Evolutionary conservation across 805 yeast genomes (phyloP), one percentile per base, ranked within the genome.

Genomic region (Pichia nakasei): DNA sequence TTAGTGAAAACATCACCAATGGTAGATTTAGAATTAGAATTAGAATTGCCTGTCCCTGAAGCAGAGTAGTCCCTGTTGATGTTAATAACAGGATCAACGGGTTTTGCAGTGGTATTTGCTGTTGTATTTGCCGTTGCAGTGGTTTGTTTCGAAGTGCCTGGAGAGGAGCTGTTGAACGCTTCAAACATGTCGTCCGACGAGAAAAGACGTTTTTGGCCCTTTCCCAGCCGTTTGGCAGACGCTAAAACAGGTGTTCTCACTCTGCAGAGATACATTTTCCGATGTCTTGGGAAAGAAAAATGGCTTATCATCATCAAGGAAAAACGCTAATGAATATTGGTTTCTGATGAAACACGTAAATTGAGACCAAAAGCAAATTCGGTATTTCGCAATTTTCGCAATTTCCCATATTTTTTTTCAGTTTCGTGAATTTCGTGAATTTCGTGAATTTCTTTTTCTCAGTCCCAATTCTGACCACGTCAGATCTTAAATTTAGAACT

Each of bases 51-150:
- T 4, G 49, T 7, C 12, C 18, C 37, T 4, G 45, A 8, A 18
- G 37, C 37, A 9, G 39, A 38, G 9, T 33, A 45, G 21, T 36
- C 47, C 24, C 43, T 43, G 20, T 51, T 46, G 17, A 51, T 56
- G 33, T 55, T 57, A 20, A 57, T 50, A 18, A 53, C 56, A 2
- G 63, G 63, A 38, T 57, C 61, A 12, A 44, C 39, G 1, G 43
- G 12, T 15, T 43, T 36, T 12, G 38, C n/a, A 6, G 33, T 20
- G 8, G 34, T n/a, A 9, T 35, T 3, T 21, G 39, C 8, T 12
- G 24, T 42, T 8, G 33, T 5, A 20, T 20, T 36, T 20, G 39
- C 8, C 5, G 3, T 17, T 8, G 17, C 36, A 5, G 17, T n/a
- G 7, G 43, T 5, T 33, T 37, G 17, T 8, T 22, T 31, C 21